Evolutionary conservation across 345 rosid species (phyloP), one percentile per base, ranked within the genome.

Genomic region (Chamaenerion angustifolium): DNA sequence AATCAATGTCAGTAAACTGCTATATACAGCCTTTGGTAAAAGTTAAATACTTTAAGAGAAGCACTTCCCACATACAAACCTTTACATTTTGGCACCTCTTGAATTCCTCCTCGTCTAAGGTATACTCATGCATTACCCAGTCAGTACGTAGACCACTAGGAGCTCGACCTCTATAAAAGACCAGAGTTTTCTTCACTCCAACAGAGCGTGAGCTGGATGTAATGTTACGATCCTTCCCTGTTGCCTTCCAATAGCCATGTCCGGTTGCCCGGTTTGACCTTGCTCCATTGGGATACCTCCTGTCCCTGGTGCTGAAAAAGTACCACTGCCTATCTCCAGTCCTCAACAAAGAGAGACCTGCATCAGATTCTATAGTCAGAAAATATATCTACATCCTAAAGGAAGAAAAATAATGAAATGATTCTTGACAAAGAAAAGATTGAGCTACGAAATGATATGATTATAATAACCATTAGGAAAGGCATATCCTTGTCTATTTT

Each of bases 111-210:
- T 85, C 79, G 48, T 83, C 85, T 51, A 89, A 16, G 0, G 90
- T 71, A 55, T 89, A 89, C 64, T 89, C 97, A 10, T 89, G 97
- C 95, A 89, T 89, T 48, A 85, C 95, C 97, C 97, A 89, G 62
- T 89, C 82, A 40, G 90, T 85, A 45, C 97, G 66, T n/a, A 72
- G 65, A 15, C 97, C 95, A 53, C 2, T 69, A 2, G 95, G 97
- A 8, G 97, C 90, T 27, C 90, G 85, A 21, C 97, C 95, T 58
- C 64, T 65, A 35, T 89, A 80, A 63, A 80, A 85, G 56, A 89
- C 86, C 35, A 85, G 77, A 41, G 97, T 85, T 71, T 89, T 85
- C 75, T 85, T 89, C 60, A 77, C 61, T 45, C 97, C 95, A 56
- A 79, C 95, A 4, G 55, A 45, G 3, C 88, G 69, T 44, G 82